phyloP scores from a whole-genome alignment of 2,329 filamentous ascomycete species.

The Pseudogymnoascus sp. region DNA sequence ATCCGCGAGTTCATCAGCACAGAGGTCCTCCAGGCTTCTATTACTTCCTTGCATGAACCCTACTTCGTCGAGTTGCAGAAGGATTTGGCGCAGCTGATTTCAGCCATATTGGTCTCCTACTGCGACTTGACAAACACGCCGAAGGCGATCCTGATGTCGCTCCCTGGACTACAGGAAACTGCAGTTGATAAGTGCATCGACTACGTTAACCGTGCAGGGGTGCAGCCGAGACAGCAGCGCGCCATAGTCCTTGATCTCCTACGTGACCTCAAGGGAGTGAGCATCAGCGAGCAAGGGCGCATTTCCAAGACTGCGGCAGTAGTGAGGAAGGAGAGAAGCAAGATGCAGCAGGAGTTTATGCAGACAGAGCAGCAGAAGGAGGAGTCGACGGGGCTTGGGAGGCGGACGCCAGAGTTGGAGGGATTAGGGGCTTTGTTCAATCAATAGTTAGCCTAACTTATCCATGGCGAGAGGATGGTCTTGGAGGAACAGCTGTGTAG shows the following conservation, averaged over 20 bases:
- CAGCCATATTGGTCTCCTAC: slow-evolving; percentile 74
- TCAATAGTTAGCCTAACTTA: neutral
- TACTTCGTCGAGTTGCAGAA: slow-evolving; percentile 97
- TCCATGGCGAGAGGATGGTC: neutral
- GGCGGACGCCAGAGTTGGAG: neutral
- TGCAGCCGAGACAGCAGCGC: slow-evolving; percentile 68
- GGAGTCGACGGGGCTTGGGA: neutral
- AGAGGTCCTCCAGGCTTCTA: slow-evolving; percentile 82
- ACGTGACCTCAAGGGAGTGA: slow-evolving; percentile 79
- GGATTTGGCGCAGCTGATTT: slow-evolving; percentile 81
- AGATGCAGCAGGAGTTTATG: slow-evolving; percentile 62
- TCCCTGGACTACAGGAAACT: slow-evolving; percentile 66
- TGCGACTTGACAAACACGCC: slow-evolving; percentile 63
- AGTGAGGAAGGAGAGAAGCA: slow-evolving; percentile 42
- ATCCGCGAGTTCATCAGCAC: slow-evolving; percentile 86
- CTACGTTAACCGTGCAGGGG: slow-evolving; percentile 50
- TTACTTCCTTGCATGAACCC: slow-evolving; percentile 84
- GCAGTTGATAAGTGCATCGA: slow-evolving; percentile 60
- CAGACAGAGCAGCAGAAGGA: slow-evolving; percentile 33
- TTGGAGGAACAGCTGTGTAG: neutral
- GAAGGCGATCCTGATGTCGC: slow-evolving; percentile 63
- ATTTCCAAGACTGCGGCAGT: slow-evolving; percentile 50
- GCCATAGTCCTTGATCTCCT: slow-evolving; percentile 77
- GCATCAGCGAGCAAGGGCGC: slow-evolving; percentile 88
- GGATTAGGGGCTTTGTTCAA: slow-evolving; percentile 7